phyloP scores from a whole-genome alignment of 2,329 filamentous ascomycete species.

The Dryadomyces quercivorus region DNA sequence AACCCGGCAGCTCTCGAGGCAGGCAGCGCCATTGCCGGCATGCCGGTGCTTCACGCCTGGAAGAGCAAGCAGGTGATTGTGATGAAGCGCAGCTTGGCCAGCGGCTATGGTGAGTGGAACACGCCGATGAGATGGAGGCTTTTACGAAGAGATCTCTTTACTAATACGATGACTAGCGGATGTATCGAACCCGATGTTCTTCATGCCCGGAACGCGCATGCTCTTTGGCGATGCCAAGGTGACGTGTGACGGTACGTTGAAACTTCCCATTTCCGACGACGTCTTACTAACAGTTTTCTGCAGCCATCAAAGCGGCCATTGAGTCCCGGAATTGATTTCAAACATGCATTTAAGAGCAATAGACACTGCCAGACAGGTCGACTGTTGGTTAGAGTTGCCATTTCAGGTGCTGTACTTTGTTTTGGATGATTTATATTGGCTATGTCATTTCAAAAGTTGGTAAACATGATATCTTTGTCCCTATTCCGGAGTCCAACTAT shows the following conservation, averaged over 20 bases:
- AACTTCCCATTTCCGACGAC: not conserved
- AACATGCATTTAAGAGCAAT: not conserved
- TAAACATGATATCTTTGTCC: not conserved
- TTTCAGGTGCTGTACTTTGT: no score
- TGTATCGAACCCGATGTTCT: conserved; percentile 89
- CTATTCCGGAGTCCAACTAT: no score
- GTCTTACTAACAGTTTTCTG: not conserved
- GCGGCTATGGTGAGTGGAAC: conserved; percentile 59
- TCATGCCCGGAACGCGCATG: conserved; percentile 82
- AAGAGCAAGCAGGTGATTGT: conserved; percentile 88
- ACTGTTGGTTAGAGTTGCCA: not conserved
- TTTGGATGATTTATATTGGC: no score
- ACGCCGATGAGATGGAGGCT: no score
- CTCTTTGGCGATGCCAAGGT: conserved; percentile 81
- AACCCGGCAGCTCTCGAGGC: conserved; percentile 82
- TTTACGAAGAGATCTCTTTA: not conserved
- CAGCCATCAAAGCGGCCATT: conserved; percentile 21
- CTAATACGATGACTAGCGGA: conserved; percentile 47
- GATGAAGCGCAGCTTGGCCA: conserved; percentile 86
- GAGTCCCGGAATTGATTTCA: conserved; percentile 14
- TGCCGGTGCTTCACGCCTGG: conserved; percentile 88
- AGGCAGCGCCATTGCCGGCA: conserved; percentile 74
- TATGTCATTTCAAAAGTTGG: not conserved
- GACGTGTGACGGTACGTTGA: conserved; percentile 65
- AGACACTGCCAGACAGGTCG: no score